A percentile compares a stretch with the other conserved stretches of the same genome.
Evolutionary conservation across 192 early-diverging fungal genomes (phyloP).

Genomic region (Diversispora epigaea): DNA sequence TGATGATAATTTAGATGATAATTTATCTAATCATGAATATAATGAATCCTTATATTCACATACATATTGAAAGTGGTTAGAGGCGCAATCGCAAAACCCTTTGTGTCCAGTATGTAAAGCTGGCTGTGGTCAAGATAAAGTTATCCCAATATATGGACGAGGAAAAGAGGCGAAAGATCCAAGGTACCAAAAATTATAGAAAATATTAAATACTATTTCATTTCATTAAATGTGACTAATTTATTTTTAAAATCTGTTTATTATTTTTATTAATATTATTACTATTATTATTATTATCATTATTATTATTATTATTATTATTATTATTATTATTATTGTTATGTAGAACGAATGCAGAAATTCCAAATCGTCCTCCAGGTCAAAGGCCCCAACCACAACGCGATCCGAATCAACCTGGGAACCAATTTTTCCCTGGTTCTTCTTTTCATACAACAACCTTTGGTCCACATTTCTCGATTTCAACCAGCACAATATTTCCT

Average conservation of each 20-base stretch:
- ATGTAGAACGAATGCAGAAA: slow-evolving; percentile 37
- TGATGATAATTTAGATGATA: no score
- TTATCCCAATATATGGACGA: slow-evolving; percentile 80
- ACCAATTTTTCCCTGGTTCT: slow-evolving; percentile 51
- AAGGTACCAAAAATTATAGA: slow-evolving; percentile 39
- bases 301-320: no score
- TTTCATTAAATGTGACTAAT: no score
- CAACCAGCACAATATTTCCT: slow-evolving; percentile 70
- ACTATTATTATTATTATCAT: no score
- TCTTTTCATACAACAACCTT: slow-evolving; percentile 57
- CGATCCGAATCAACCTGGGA: slow-evolving; percentile 52
- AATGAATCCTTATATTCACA: background rate
- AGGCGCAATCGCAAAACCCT: slow-evolving; percentile 64
- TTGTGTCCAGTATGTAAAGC: slow-evolving; percentile 85
- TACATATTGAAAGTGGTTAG: slow-evolving; percentile 74
- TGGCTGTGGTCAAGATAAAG: slow-evolving; percentile 79
- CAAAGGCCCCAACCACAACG: slow-evolving; percentile 70
- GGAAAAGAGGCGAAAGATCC: slow-evolving; percentile 77
- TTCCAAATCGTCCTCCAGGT: slow-evolving; percentile 75
- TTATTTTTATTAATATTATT: background rate
- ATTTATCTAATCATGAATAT: background rate
- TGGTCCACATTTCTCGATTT: slow-evolving; percentile 62
- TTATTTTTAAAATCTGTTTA: background rate
- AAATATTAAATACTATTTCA: background rate
- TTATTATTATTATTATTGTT: background rate